Conservation (phyloP, 257 asterid genomes). For the Paulownia fortunei region DNA sequence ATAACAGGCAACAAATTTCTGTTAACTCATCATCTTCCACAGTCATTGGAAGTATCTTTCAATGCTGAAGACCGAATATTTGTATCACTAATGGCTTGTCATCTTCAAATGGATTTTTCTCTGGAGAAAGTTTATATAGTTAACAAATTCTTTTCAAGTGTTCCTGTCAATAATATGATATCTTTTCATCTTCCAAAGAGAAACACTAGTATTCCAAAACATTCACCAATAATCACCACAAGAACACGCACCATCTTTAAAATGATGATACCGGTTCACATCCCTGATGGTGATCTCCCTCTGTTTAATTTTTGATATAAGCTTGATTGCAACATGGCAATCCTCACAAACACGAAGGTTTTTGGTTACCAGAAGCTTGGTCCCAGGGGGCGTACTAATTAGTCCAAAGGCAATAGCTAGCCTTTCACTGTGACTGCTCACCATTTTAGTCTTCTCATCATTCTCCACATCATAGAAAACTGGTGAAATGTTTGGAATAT, state of each 20-base stretch:
- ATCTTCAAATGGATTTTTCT: too few species aligned
- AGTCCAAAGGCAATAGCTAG: constrained; percentile 70
- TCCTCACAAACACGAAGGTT: constrained; percentile 72
- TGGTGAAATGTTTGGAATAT: constrained; percentile 49
- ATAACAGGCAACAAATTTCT: too few species aligned
- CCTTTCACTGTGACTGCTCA: constrained; percentile 63
- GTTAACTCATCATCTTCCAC: too few species aligned
- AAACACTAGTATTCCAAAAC: not conserved
- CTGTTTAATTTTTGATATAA: constrained; percentile 51
- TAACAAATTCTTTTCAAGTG: too few species aligned
- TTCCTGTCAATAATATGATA: too few species aligned
- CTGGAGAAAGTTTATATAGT: too few species aligned
- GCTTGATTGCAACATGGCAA: constrained; percentile 62
- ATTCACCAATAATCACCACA: constrained; percentile 64
- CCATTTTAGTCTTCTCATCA: constrained; percentile 59
- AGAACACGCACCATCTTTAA: constrained; percentile 63
- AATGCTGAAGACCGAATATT: too few species aligned
- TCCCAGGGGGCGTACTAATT: constrained; percentile 59
- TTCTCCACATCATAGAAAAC: constrained; percentile 71
- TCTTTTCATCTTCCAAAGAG: not conserved
- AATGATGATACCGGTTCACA: constrained; percentile 69
- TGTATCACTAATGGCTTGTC: too few species aligned
- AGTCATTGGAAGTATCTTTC: too few species aligned
- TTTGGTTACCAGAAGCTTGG: constrained; percentile 57
- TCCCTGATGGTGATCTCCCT: constrained; percentile 65